phyloP scores from a whole-genome alignment of 148 eudicot species.

The Amaranthus palmeri region DNA sequence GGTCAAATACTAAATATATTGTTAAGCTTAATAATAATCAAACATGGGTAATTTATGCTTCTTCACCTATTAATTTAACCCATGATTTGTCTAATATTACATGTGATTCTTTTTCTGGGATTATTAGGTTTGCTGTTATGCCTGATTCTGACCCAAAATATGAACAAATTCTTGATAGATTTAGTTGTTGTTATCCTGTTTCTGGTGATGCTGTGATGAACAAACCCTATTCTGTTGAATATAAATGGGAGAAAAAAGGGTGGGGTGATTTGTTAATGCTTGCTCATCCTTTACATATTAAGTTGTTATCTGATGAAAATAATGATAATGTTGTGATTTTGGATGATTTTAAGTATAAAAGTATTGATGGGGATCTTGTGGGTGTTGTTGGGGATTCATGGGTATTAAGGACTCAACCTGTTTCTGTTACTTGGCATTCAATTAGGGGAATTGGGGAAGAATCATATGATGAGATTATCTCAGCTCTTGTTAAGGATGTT shows the following conservation, averaged over 20 bases:
- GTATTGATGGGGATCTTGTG: slow-evolving; percentile 94
- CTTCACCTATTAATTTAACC: slow-evolving; percentile 47
- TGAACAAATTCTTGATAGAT: slow-evolving; percentile 62
- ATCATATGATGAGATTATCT: slow-evolving; percentile 47
- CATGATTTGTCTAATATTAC: slow-evolving; percentile 47
- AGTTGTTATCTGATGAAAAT: slow-evolving; percentile 39
- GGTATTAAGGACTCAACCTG: slow-evolving; percentile 60
- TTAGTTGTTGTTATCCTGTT: slow-evolving; percentile 74
- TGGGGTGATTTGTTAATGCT: slow-evolving; percentile 87
- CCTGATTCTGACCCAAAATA: slow-evolving; percentile 36
- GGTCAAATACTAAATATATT: slow-evolving; percentile 44
- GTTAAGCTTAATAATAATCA: slow-evolving; percentile 70
- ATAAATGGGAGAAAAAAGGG: slow-evolving; percentile 74
- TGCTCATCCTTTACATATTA: slow-evolving; percentile 84
- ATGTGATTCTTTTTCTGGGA: slow-evolving; percentile 53
- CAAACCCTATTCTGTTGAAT: slow-evolving; percentile 60
- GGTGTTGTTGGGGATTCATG: slow-evolving; percentile 93
- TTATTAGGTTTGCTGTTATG: slow-evolving; percentile 56
- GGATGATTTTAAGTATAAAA: slow-evolving; percentile 65
- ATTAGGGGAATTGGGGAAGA: slow-evolving; percentile 60
- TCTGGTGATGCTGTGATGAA: slow-evolving; percentile 53
- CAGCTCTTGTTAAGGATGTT: slow-evolving; percentile 65
- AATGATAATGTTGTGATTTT: slow-evolving; percentile 39
- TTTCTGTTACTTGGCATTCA: slow-evolving; percentile 86
- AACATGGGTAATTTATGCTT: slow-evolving; percentile 71